phyloP scores from a whole-genome alignment of 164 flowering plant species.

The Kalanchoe fedtschenkoi region DNA sequence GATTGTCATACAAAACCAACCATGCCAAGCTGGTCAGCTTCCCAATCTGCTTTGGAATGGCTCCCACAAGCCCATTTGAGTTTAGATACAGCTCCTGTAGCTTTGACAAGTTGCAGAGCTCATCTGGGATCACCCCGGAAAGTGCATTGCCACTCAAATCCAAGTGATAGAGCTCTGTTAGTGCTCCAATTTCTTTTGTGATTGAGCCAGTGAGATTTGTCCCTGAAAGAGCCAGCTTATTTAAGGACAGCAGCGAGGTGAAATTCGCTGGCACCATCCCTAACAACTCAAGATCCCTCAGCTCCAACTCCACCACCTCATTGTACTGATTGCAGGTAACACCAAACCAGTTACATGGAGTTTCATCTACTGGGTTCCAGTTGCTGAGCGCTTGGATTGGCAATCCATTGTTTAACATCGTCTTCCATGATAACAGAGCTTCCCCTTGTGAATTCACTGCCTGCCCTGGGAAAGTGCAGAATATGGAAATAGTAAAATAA shows the following conservation, averaged over 20 bases:
- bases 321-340: slow-evolving; percentile 35
- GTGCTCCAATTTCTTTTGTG: slow-evolving; percentile 32
- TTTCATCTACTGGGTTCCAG: slow-evolving; percentile 37
- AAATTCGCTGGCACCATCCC: slow-evolving; percentile 44
- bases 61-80: slow-evolving; percentile 51
- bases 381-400: slow-evolving; percentile 17
- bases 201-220: slow-evolving; percentile 67
- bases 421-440: slow-evolving; percentile 57
- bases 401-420: slow-evolving; percentile 26
- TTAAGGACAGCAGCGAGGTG: slow-evolving; percentile 29
- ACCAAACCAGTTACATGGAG: slow-evolving; percentile 62
- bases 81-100: slow-evolving; percentile 44
- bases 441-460: slow-evolving; percentile 52
- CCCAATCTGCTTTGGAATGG: slow-evolving; percentile 48
- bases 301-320: slow-evolving; percentile 33
- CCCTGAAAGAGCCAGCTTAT: slow-evolving; percentile 40
- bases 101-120: slow-evolving; percentile 33
- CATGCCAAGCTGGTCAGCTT: slow-evolving; percentile 35
- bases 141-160: slow-evolving; percentile 60
- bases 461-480: slow-evolving; percentile 5
- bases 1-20: slow-evolving; percentile 60
- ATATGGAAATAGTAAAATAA: slow-evolving; percentile 3
- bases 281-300: slow-evolving; percentile 45
- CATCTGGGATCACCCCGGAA: slow-evolving; percentile 52
- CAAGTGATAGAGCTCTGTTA: slow-evolving; percentile 25